These are phyloP conservation scores for Chrysoporthe austroafricana DNA, from an alignment of 2,329 filamentous ascomycete genomes.

Conservation along the genomic window DNA sequence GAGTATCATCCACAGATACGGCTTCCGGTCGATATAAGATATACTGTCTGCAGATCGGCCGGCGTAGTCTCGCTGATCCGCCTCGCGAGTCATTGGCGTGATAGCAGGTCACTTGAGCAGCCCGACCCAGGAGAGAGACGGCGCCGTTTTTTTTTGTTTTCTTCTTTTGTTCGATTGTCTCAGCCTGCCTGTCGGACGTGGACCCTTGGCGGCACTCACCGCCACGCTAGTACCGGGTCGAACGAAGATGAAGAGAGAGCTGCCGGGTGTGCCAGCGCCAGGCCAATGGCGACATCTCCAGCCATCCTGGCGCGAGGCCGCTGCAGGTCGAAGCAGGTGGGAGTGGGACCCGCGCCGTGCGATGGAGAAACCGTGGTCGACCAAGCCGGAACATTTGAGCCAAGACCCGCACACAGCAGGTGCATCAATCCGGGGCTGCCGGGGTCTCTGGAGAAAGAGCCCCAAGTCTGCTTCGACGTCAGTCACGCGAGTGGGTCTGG, in stretches of 20 bases:
- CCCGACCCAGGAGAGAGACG: neutral
- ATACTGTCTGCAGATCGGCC: neutral
- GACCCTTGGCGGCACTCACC: neutral
- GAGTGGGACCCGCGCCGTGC: neutral
- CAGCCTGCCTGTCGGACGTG: neutral
- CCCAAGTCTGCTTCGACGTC: neutral
- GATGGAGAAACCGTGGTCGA: neutral
- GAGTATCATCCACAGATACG: conserved; percentile 1
- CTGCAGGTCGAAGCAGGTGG: conserved; percentile 3
- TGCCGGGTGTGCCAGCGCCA: neutral
- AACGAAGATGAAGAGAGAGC: neutral
- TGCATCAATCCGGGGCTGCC: conserved; percentile 13
- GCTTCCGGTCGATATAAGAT: neutral
- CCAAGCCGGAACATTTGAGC: neutral
- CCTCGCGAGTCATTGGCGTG: conserved; percentile 1
- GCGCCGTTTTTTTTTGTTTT: neutral
- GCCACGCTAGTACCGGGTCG: neutral
- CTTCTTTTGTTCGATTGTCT: neutral
- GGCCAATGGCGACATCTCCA: conserved; percentile 18
- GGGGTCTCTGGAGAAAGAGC: conserved; percentile 17
- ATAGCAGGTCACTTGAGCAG: neutral
- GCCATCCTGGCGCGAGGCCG: conserved; percentile 11
- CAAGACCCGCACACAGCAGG: neutral
- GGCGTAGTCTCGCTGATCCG: neutral
- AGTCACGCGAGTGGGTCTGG: neutral